A percentile compares a stretch with the other conserved stretches of the same genome.
Evolutionary conservation across 192 early-diverging fungal species (phyloP).

Genomic region (Gonapodya prolifera): DNA sequence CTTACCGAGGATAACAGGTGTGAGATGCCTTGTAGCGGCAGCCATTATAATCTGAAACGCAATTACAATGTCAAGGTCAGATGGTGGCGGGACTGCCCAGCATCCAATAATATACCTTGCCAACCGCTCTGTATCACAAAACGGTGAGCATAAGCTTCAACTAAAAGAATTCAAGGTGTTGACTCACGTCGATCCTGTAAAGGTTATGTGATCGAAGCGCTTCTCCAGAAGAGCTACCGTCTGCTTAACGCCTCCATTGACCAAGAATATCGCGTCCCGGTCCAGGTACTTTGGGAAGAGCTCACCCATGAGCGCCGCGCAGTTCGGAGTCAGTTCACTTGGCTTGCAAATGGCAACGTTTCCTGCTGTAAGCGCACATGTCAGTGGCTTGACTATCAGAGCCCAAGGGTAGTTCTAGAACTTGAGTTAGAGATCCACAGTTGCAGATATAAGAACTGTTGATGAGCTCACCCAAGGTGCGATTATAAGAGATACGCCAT

Average conservation of each 20-base stretch:
- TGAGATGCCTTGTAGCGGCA: conserved; percentile 73
- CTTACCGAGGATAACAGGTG: conserved; percentile 62
- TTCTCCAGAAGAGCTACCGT: conserved; percentile 57
- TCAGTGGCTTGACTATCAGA: conserved; percentile 56
- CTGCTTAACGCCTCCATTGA: conserved; percentile 63
- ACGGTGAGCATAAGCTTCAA: too few relatives aligned
- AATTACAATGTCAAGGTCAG: too few relatives aligned
- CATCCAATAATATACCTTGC: too few relatives aligned
- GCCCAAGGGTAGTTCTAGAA: conserved; percentile 50
- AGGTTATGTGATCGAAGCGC: conserved; percentile 83
- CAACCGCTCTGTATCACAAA: too few relatives aligned
- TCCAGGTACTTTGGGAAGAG: conserved; percentile 70
- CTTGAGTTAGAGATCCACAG: background rate
- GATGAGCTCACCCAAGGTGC: too few relatives aligned
- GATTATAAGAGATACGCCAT: conserved; percentile 61
- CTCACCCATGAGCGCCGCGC: conserved; percentile 42
- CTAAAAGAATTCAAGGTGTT: too few relatives aligned
- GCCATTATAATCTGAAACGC: conserved; percentile 64
- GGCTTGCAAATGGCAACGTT: conserved; percentile 70
- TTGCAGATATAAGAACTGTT: background rate
- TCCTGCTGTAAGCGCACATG: conserved; percentile 79
- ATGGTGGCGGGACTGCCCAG: too few relatives aligned
- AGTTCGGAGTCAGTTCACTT: conserved; percentile 61
- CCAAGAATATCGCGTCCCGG: conserved; percentile 38
- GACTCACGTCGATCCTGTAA: too few relatives aligned